phyloP scores from a whole-genome alignment of 2,329 filamentous ascomycete species.

The Xylariaceae sp. region DNA sequence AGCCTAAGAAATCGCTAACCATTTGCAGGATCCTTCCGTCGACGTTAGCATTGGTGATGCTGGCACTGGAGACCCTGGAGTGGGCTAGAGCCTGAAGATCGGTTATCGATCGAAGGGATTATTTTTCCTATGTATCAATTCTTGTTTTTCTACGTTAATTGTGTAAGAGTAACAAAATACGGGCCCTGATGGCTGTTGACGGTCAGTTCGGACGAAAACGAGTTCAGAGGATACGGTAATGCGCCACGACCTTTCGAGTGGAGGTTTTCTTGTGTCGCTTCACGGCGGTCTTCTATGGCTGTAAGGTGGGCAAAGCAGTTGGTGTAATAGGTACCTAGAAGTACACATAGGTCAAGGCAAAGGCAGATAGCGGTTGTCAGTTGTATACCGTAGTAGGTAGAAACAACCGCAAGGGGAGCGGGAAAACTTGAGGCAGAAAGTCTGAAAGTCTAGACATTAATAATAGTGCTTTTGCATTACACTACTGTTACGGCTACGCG shows the following conservation, averaged over 20 bases:
- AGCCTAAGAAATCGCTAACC: constrained; percentile 26
- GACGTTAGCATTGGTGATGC: constrained; percentile 84
- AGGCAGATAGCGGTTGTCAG: too few species aligned
- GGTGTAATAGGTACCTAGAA: too few species aligned
- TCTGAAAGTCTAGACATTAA: too few species aligned
- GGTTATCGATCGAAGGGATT: background rate
- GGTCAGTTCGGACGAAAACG: background rate
- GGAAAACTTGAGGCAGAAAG: too few species aligned
- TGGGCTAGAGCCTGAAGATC: constrained; percentile 57
- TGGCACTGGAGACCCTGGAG: constrained; percentile 85
- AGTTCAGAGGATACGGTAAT: background rate
- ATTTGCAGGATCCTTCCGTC: constrained; percentile 77
- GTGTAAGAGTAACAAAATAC: constrained; percentile 1
- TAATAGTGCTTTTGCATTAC: too few species aligned
- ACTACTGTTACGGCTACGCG: too few species aligned
- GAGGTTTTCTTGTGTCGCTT: background rate
- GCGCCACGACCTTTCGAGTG: background rate
- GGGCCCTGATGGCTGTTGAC: background rate
- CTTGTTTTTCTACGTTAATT: background rate
- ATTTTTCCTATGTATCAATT: background rate
- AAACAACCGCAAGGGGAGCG: too few species aligned
- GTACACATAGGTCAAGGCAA: too few species aligned
- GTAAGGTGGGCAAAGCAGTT: background rate
- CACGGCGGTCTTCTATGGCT: background rate
- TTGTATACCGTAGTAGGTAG: too few species aligned